Percentiles rank a stretch among this genome's conserved stretches.
phyloP scores from a whole-genome alignment of 192 early-diverging fungal species.

The Geranomyces variabilis region DNA sequence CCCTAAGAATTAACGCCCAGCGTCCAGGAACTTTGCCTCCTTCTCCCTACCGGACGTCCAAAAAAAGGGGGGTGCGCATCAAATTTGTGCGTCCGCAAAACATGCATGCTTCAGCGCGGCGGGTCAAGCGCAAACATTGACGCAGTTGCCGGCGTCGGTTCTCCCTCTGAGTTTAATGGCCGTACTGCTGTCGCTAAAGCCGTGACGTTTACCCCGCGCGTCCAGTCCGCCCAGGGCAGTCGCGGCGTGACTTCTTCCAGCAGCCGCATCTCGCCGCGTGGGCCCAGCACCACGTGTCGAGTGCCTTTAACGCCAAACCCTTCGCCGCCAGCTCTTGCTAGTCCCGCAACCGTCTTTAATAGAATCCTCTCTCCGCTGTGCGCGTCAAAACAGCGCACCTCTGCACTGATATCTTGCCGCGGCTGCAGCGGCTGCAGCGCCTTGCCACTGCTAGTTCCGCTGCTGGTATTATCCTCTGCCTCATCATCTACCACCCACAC shows the following conservation, averaged over 20 bases:
- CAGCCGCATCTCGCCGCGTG: neutral
- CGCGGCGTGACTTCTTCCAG: conserved; percentile 6
- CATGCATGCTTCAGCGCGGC: too few relatives aligned
- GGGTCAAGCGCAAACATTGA: too few relatives aligned
- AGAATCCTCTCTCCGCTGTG: neutral
- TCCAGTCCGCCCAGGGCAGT: neutral
- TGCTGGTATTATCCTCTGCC: conserved; percentile 1
- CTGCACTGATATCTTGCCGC: neutral
- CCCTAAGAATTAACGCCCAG: too few relatives aligned
- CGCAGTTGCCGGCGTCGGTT: too few relatives aligned
- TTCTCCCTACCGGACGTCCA: too few relatives aligned
- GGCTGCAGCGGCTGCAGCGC: neutral
- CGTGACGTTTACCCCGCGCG: too few relatives aligned
- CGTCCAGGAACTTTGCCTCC: too few relatives aligned
- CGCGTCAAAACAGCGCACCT: conserved; percentile 5
- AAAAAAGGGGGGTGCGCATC: too few relatives aligned
- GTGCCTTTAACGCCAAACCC: conserved; percentile 7
- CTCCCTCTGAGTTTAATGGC: too few relatives aligned
- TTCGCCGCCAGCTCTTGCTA: neutral
- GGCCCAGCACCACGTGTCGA: neutral
- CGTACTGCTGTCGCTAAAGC: too few relatives aligned
- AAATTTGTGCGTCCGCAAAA: too few relatives aligned
- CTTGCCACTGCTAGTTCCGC: too few relatives aligned
- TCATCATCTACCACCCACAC: conserved; percentile 31
- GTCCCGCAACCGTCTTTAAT: neutral